Evolutionary conservation across 2,329 filamentous ascomycete genomes (phyloP).

Genomic region (Botrytis tulipae): DNA sequence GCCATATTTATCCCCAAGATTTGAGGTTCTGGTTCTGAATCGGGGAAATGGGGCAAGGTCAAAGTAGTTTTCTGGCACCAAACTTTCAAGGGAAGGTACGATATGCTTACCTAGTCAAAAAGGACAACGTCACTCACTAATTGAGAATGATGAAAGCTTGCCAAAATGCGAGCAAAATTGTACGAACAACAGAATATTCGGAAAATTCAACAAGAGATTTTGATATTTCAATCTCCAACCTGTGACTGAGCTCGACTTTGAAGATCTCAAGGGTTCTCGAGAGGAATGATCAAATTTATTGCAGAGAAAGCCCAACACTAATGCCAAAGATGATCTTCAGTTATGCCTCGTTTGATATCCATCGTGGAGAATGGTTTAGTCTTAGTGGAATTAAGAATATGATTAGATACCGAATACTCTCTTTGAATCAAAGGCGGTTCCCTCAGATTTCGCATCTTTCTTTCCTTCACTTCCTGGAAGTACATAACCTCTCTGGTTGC

Average conservation of each 20-base stretch:
- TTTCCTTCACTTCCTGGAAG: constrained; percentile 27
- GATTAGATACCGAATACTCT: background rate
- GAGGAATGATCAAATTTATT: background rate
- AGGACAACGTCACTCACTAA: background rate
- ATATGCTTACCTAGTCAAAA: background rate
- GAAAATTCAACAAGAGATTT: background rate
- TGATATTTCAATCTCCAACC: background rate
- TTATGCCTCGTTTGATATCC: background rate
- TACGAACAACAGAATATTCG: background rate
- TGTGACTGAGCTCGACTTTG: background rate
- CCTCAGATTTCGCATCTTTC: background rate
- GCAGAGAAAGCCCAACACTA: background rate
- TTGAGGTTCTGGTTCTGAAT: no score
- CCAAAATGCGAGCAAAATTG: background rate
- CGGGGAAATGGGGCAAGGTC: background rate
- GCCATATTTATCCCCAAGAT: no score
- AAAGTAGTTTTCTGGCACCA: background rate
- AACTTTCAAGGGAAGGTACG: background rate
- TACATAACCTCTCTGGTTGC: constrained; percentile 47
- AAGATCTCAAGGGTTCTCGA: background rate
- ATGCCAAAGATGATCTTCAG: background rate
- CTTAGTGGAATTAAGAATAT: background rate
- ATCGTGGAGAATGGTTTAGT: no score
- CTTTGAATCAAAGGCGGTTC: background rate
- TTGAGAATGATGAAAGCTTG: background rate